Evolutionary conservation across 2,329 filamentous ascomycete genomes (phyloP).

Genomic region (Fusarium cyanostomum): DNA sequence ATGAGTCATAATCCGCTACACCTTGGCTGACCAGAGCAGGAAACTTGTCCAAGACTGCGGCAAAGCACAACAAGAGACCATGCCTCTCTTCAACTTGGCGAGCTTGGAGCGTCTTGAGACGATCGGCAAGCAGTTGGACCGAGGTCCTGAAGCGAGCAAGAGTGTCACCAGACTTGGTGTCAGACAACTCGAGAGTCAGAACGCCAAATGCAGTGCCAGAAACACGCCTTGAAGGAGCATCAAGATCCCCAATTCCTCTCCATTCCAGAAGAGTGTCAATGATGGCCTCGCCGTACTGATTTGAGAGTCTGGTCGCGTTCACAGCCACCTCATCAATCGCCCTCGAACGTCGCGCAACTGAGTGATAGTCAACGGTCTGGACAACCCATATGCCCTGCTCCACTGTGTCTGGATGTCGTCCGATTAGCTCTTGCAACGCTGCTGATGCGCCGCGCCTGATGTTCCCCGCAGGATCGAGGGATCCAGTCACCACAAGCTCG

Average conservation of each 20-base stretch:
- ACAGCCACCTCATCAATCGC: slow-evolving; percentile 82
- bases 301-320: slow-evolving; percentile 71
- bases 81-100: slow-evolving; percentile 76
- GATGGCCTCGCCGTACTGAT: slow-evolving; percentile 75
- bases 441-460: slow-evolving; percentile 93
- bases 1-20: slow-evolving; percentile 24
- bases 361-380: slow-evolving; percentile 91
- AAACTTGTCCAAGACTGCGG: slow-evolving; percentile 63
- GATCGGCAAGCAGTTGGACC: slow-evolving; percentile 54
- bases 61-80: slow-evolving; percentile 70
- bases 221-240: slow-evolving; percentile 76
- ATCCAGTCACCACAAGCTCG: slow-evolving; percentile 82
- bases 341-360: slow-evolving; percentile 85
- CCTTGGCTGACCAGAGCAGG: slow-evolving; percentile 45
- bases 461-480: slow-evolving; percentile 89
- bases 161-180: slow-evolving; percentile 26
- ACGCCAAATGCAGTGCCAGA: slow-evolving; percentile 76
- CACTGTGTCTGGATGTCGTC: slow-evolving; percentile 88
- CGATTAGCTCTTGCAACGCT: slow-evolving; percentile 91
- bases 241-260: slow-evolving; percentile 86
- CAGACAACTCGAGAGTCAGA: slow-evolving; percentile 57
- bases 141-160: slow-evolving; percentile 46
- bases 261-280: slow-evolving; percentile 79
- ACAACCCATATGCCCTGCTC: slow-evolving; percentile 84
- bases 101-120: slow-evolving; percentile 55